A percentile compares a stretch with the other conserved stretches of the same genome.
phyloP scores from a whole-genome alignment of 139 green algal species.

The Chlamydomonas schloesseri region DNA sequence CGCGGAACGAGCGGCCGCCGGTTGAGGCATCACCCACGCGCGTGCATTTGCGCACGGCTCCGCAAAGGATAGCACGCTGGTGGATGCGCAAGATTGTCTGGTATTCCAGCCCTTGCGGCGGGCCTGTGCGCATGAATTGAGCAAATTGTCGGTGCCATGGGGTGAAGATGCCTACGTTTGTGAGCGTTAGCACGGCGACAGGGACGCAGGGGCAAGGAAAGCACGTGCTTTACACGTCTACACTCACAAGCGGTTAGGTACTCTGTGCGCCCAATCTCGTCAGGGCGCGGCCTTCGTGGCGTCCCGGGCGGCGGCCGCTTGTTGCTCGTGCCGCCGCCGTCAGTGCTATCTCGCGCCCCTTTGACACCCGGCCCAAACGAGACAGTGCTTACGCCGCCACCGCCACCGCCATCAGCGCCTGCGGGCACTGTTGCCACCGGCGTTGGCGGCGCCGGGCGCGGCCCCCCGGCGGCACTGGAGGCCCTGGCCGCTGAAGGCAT shows the following conservation, averaged over 20 bases:
- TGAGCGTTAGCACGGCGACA: background rate
- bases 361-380: no score
- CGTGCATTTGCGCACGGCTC: constrained; percentile 10
- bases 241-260: constrained; percentile 21
- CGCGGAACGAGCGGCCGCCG: background rate
- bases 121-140: background rate
- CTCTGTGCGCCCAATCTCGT: constrained; percentile 13
- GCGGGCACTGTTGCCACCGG: no score
- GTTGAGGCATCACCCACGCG: background rate
- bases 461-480: no score
- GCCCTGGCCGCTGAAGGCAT: no score
- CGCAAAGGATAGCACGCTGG: constrained; percentile 16
- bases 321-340: no score
- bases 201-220: background rate
- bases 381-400: no score
- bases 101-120: constrained; percentile 24
- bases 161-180: background rate
- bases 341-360: background rate
- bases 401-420: no score
- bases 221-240: background rate
- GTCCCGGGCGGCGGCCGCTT: background rate
- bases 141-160: no score
- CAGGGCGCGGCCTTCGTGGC: background rate
- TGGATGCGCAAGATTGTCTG: constrained; percentile 32
- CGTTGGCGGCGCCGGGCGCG: no score